Conservation (phyloP, 768 basidiomycete genomes). For the Megacollybia marginata region DNA sequence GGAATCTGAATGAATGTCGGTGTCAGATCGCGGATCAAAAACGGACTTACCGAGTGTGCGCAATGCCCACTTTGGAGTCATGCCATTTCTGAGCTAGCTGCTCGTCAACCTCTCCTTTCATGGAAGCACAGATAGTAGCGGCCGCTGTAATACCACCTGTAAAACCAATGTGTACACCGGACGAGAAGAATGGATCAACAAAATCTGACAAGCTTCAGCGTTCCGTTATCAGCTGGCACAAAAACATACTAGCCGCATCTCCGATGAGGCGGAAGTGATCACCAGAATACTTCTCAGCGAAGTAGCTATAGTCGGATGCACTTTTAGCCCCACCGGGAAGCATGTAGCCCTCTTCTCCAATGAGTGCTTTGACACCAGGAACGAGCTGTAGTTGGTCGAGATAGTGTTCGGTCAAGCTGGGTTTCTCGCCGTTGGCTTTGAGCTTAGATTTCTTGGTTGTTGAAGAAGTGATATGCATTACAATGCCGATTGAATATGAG, state of each 20-base stretch:
- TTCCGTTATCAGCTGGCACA: no score
- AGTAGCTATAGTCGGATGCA: conserved; percentile 31
- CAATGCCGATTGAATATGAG: conserved; percentile 41
- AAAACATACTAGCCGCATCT: conserved; percentile 23
- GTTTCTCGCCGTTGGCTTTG: conserved; percentile 10
- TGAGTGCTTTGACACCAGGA: conserved; percentile 29
- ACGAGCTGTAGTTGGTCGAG: conserved; percentile 36
- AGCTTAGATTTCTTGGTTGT: conserved; percentile 21
- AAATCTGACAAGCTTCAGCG: conserved; percentile 19
- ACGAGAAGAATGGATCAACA: conserved; percentile 40
- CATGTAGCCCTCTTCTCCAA: conserved; percentile 16
- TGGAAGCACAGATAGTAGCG: conserved; percentile 28
- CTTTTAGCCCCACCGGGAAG: conserved; percentile 5
- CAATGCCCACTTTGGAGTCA: conserved; percentile 23
- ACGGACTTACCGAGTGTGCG: conserved; percentile 18
- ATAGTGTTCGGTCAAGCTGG: conserved; percentile 20
- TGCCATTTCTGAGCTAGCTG: conserved; percentile 25
- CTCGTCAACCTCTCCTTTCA: conserved; percentile 23
- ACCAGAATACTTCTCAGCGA: conserved; percentile 25
- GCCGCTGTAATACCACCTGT: conserved; percentile 32
- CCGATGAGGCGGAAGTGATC: conserved; percentile 29
- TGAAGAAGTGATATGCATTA: conserved; percentile 32
- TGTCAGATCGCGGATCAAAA: no score
- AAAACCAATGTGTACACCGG: conserved; percentile 36
- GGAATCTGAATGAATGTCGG: conserved; percentile 20